Conservation (phyloP, 2,329 filamentous ascomycete genomes). For the Calonectria pseudoreteaudii region DNA sequence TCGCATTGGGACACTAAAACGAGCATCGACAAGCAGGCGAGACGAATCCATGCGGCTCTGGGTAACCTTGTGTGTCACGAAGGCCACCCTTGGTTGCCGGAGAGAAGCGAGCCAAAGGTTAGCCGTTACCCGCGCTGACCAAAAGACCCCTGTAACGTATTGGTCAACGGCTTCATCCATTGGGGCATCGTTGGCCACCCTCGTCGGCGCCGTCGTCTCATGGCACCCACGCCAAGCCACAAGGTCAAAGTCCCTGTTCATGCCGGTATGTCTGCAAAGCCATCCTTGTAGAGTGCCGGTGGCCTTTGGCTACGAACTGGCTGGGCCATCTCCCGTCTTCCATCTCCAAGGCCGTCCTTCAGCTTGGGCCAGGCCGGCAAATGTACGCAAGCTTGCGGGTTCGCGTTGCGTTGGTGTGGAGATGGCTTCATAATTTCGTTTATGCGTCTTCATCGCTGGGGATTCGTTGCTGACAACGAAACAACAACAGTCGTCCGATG, state of each 20-base stretch:
- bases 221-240: constrained; percentile 5
- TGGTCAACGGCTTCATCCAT: constrained; percentile 1
- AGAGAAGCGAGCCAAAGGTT: background rate
- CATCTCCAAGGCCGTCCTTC: background rate
- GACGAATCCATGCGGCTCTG: background rate
- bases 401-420: background rate
- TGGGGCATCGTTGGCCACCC: background rate
- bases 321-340: background rate
- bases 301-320: background rate
- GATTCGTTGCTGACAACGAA: background rate
- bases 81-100: background rate
- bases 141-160: background rate
- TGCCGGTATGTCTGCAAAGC: constrained; percentile 2
- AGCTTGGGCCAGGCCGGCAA: background rate
- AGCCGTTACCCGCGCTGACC: background rate
- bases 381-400: background rate
- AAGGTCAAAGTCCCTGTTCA: constrained; percentile 1
- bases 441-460: background rate
- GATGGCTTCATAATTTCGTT: background rate
- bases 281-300: background rate
- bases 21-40: background rate
- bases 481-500: background rate
- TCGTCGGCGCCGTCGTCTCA: background rate
- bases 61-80: background rate
- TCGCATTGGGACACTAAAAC: background rate